Conservation (phyloP, 306 rosid species). For the Gastrolobium bilobum region DNA sequence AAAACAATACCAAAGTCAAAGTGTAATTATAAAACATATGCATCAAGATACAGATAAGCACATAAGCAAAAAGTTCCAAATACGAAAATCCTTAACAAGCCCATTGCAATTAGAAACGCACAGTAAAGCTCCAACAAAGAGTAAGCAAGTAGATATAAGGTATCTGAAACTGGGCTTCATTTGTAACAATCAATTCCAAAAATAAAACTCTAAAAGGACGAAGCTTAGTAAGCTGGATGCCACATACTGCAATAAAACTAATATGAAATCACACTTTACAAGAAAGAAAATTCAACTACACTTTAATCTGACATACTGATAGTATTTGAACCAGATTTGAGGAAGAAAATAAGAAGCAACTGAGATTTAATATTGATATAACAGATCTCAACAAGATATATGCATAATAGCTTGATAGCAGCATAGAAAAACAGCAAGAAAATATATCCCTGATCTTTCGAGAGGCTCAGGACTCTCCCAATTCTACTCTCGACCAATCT, state of each 20-base stretch:
- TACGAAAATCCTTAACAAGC: slow-evolving; percentile 2
- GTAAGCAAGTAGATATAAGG: slow-evolving; percentile 35
- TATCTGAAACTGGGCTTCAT: slow-evolving; percentile 5
- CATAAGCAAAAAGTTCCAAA: slow-evolving; percentile 6
- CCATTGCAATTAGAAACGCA: slow-evolving; percentile 34
- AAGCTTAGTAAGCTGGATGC: background rate
- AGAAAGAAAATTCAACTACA: background rate
- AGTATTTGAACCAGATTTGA: too few species aligned
- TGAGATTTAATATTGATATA: too few species aligned
- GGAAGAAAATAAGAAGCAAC: too few species aligned
- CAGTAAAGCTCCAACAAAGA: slow-evolving; percentile 28
- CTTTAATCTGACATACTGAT: background rate
- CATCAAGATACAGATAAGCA: slow-evolving; percentile 3
- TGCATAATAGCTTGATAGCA: too few species aligned
- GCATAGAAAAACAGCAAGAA: too few species aligned
- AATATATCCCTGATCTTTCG: too few species aligned
- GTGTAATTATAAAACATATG: slow-evolving; percentile 11
- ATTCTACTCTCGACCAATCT: too few species aligned
- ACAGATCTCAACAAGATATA: too few species aligned
- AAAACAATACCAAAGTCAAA: slow-evolving; percentile 8
- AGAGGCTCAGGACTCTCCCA: too few species aligned
- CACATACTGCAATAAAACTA: slow-evolving; percentile 22
- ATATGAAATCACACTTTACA: slow-evolving; percentile 21
- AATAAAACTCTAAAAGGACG: background rate
- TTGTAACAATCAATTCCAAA: slow-evolving; percentile 14